Percentiles rank a stretch among this genome's conserved stretches.
phyloP scores from a whole-genome alignment of 2,329 filamentous ascomycete species.

The Exophiala xenobiotica region DNA sequence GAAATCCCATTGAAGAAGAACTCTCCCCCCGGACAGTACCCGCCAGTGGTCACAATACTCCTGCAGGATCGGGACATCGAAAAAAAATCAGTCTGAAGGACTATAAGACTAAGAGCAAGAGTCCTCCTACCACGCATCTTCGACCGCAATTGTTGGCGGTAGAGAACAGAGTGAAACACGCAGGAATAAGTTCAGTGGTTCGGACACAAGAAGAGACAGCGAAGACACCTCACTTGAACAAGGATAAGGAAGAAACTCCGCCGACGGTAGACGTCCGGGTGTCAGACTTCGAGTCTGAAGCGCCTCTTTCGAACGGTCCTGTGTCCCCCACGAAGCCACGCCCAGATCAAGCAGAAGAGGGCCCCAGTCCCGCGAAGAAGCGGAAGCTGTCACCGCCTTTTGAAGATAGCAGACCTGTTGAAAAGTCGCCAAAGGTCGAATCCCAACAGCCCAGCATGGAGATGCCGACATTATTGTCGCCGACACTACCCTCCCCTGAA shows the following conservation, averaged over 20 bases:
- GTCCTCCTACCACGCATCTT: slow-evolving; percentile 23
- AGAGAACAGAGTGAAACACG: too few species aligned
- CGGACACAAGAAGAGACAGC: background rate
- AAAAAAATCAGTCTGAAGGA: slow-evolving; percentile 63
- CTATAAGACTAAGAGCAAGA: slow-evolving; percentile 58
- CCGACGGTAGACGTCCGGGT: background rate
- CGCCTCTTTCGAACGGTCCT: slow-evolving; percentile 8
- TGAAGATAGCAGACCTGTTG: slow-evolving; percentile 9
- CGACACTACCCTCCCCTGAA: slow-evolving; percentile 28
- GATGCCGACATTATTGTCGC: slow-evolving; percentile 26
- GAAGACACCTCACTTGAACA: background rate
- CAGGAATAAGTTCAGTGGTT: background rate
- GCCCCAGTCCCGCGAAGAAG: slow-evolving; percentile 40
- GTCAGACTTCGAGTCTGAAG: background rate
- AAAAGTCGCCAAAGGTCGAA: slow-evolving; percentile 5
- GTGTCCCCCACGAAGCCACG: slow-evolving; percentile 6
- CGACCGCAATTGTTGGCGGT: slow-evolving; percentile 4
- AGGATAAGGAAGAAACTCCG: background rate
- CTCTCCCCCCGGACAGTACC: slow-evolving; percentile 37
- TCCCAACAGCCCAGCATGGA: slow-evolving; percentile 15
- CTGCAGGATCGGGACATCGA: slow-evolving; percentile 44
- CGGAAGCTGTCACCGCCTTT: slow-evolving; percentile 37
- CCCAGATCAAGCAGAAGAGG: slow-evolving; percentile 21
- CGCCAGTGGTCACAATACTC: slow-evolving; percentile 41
- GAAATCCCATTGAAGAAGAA: slow-evolving; percentile 43